Conservation (phyloP, 352 stramenopile species). For the Globisporangium radiosum region DNA sequence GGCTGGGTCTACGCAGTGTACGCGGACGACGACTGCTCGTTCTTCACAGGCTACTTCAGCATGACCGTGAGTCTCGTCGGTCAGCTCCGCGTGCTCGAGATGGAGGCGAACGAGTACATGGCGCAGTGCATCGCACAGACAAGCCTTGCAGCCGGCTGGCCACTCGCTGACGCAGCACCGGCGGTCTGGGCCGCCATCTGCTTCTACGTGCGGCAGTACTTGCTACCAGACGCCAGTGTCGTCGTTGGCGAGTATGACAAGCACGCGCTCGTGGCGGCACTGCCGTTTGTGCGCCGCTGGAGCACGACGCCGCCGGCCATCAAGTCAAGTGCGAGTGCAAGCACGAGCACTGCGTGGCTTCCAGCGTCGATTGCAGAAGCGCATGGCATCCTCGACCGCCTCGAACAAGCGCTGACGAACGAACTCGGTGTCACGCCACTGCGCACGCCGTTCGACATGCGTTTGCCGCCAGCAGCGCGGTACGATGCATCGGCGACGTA, state of each 20-base stretch:
- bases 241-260: constrained; percentile 39
- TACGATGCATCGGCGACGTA: constrained; percentile 11
- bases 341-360: constrained; percentile 31
- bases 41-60: constrained; percentile 55
- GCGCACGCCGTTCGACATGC: constrained; percentile 7
- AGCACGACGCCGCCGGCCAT: constrained; percentile 28
- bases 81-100: constrained; percentile 41
- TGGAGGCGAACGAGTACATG: constrained; percentile 29
- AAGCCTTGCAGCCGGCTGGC: constrained; percentile 29
- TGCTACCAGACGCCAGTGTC: constrained; percentile 26
- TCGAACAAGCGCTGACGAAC: constrained; percentile 45
- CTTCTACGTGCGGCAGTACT: constrained; percentile 52
- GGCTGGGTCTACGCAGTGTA: constrained; percentile 75
- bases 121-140: constrained; percentile 24
- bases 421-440: constrained; percentile 6
- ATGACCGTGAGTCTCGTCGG: constrained; percentile 40
- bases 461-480: constrained; percentile 4
- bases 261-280: constrained; percentile 32
- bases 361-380: constrained; percentile 45
- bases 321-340: constrained; percentile 12
- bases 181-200: constrained; percentile 55
- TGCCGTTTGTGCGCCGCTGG: constrained; percentile 55
- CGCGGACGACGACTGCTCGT: constrained; percentile 34
- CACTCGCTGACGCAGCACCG: constrained; percentile 26
- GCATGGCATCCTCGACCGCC: constrained; percentile 40